phyloP scores from a whole-genome alignment of 2,329 filamentous ascomycete species.

The Aspergillus caelatus region DNA sequence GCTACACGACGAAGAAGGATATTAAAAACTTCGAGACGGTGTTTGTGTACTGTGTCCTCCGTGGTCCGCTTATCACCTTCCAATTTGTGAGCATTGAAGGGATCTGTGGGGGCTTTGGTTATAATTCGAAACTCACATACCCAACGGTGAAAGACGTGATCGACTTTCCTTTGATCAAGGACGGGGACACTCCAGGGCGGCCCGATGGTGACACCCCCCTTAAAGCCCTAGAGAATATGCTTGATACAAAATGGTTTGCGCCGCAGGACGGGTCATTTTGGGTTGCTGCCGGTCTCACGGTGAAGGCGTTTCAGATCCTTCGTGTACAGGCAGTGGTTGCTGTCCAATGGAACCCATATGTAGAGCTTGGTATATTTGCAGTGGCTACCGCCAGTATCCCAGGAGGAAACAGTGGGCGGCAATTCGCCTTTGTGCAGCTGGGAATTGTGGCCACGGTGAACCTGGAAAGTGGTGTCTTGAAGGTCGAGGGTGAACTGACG shows the following conservation, averaged over 20 bases:
- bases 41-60: slow-evolving; percentile 44
- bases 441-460: slow-evolving; percentile 41
- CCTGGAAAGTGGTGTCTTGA: slow-evolving; percentile 38
- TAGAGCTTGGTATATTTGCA: slow-evolving; percentile 41
- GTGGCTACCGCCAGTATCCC: slow-evolving; percentile 36
- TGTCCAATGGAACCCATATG: slow-evolving; percentile 32
- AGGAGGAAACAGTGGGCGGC: background rate
- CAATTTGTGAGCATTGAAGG: slow-evolving; percentile 43
- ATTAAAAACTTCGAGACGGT: slow-evolving; percentile 11
- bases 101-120: slow-evolving; percentile 45
- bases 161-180: slow-evolving; percentile 35
- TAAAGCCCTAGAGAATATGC: slow-evolving; percentile 21
- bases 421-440: slow-evolving; percentile 43
- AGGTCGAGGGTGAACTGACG: slow-evolving; percentile 44
- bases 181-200: background rate
- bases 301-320: slow-evolving; percentile 45
- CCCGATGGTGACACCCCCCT: background rate
- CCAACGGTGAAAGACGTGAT: slow-evolving; percentile 33
- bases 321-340: slow-evolving; percentile 39
- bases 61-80: slow-evolving; percentile 44
- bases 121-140: slow-evolving; percentile 37
- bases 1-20: background rate
- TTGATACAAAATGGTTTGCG: slow-evolving; percentile 34
- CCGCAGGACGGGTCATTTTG: slow-evolving; percentile 36
- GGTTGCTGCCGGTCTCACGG: slow-evolving; percentile 43